phyloP scores from a whole-genome alignment of 495 filamentous ascomycete species.

The Umbilicaria muhlenbergii region DNA sequence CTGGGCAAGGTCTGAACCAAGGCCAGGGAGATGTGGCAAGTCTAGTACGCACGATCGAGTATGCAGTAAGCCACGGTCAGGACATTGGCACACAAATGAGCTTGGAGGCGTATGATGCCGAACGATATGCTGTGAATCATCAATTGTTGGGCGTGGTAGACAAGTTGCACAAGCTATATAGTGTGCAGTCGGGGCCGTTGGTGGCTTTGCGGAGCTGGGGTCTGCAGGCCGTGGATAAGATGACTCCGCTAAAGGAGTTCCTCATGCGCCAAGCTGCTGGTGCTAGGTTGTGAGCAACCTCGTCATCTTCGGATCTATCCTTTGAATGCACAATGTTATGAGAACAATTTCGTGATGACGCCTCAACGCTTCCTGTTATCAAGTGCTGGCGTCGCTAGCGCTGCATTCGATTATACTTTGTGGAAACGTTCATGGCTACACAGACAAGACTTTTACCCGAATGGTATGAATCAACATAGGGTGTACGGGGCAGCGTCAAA shows the following conservation, averaged over 20 bases:
- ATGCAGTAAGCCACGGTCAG: slow-evolving; percentile 65
- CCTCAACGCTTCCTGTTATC: too few relatives aligned
- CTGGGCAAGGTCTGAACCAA: slow-evolving; percentile 89
- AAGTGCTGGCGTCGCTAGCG: too few relatives aligned
- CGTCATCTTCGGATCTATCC: too few relatives aligned
- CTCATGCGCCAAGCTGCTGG: slow-evolving; percentile 87
- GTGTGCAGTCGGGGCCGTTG: slow-evolving; percentile 55
- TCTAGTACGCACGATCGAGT: slow-evolving; percentile 54
- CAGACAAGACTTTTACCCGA: too few relatives aligned
- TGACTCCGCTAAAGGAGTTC: slow-evolving; percentile 65
- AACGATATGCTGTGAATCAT: slow-evolving; percentile 70
- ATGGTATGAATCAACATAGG: too few relatives aligned
- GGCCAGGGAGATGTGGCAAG: slow-evolving; percentile 76
- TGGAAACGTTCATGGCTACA: too few relatives aligned
- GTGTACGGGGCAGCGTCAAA: too few relatives aligned
- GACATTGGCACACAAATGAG: slow-evolving; percentile 64
- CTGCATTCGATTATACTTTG: too few relatives aligned
- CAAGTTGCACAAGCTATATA: slow-evolving; percentile 87
- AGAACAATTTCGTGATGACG: too few relatives aligned
- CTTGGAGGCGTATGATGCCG: slow-evolving; percentile 62
- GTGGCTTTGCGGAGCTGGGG: slow-evolving; percentile 65
- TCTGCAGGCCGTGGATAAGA: slow-evolving; percentile 56
- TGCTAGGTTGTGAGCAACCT: neutral
- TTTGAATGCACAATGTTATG: too few relatives aligned
- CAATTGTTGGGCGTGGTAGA: slow-evolving; percentile 80